Evolutionary conservation across 345 rosid species (phyloP).

Genomic region (Xanthoceras sorbifolium): DNA sequence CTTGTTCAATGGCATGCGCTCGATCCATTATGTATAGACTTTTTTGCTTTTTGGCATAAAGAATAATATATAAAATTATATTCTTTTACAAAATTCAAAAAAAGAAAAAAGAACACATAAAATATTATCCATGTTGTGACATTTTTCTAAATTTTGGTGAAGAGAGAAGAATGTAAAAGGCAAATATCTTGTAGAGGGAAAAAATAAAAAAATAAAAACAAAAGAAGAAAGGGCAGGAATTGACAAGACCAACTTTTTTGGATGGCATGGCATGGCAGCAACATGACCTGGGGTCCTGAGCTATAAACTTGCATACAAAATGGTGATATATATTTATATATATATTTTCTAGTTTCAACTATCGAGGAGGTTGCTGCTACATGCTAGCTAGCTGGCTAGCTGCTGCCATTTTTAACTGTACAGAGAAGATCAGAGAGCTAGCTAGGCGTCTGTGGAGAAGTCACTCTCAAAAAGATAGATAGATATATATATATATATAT

Average conservation of each 20-base stretch:
- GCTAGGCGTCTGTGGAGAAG: slow-evolving; percentile 20
- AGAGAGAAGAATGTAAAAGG: neutral
- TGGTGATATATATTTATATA: too few relatives aligned
- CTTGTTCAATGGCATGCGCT: slow-evolving; percentile 21
- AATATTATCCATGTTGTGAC: neutral
- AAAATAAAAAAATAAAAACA: too few relatives aligned
- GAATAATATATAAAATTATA: neutral
- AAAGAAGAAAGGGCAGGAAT: neutral
- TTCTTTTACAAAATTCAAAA: neutral
- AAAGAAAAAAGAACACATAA: neutral
- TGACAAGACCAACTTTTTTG: neutral
- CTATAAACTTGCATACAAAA: neutral
- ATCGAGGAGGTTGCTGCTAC: neutral
- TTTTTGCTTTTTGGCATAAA: neutral
- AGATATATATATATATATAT: too few relatives aligned
- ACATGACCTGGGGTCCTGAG: too few relatives aligned
- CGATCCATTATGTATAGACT: neutral
- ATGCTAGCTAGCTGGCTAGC: too few relatives aligned
- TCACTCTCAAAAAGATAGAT: slow-evolving; percentile 29
- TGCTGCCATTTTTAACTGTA: too few relatives aligned
- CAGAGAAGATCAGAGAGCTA: neutral
- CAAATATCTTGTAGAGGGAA: neutral
- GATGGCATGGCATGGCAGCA: too few relatives aligned
- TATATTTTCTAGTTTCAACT: neutral
- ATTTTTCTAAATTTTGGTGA: neutral